These are phyloP conservation scores for Aspergillus calidoustus DNA, from an alignment of 2,329 filamentous ascomycete genomes.

Conservation along the genomic window DNA sequence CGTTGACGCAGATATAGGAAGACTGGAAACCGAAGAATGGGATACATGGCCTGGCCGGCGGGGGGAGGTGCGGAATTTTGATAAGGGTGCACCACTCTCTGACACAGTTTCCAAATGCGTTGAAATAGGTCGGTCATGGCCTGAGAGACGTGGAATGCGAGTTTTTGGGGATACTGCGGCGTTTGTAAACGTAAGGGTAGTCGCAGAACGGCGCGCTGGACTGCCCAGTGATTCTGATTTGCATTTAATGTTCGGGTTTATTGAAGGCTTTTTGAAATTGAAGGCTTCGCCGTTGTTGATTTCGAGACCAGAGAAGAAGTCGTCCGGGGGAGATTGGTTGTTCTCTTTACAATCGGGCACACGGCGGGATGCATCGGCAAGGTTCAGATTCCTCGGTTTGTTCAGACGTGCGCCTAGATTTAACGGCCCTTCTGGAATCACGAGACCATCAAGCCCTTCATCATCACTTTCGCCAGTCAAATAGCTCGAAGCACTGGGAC, in stretches of 20 bases:
- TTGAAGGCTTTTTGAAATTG: constrained; percentile 75
- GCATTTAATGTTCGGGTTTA: constrained; percentile 90
- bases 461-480: constrained; percentile 92
- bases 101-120: constrained; percentile 85
- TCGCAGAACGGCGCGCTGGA: constrained; percentile 71
- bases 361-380: constrained; percentile 37
- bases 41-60: constrained; percentile 70
- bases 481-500: constrained; percentile 89
- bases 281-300: constrained; percentile 83
- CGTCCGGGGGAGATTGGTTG: constrained; percentile 58
- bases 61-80: constrained; percentile 65
- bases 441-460: constrained; percentile 85
- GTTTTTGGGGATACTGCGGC: constrained; percentile 65
- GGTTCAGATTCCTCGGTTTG: constrained; percentile 63
- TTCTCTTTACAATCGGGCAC: constrained; percentile 26
- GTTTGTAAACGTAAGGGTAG: constrained; percentile 90
- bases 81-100: constrained; percentile 78
- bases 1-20: constrained; percentile 64
- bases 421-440: constrained; percentile 81
- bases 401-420: constrained; percentile 80
- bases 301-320: constrained; percentile 85
- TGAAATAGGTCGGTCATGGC: constrained; percentile 72
- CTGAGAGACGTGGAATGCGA: constrained; percentile 77
- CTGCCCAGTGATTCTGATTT: constrained; percentile 73
- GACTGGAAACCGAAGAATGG: constrained; percentile 69